Percentiles rank a stretch among this genome's conserved stretches.
Conservation (phyloP, 2,329 filamentous ascomycete species). For the Ceratocystis diversiconidia region DNA sequence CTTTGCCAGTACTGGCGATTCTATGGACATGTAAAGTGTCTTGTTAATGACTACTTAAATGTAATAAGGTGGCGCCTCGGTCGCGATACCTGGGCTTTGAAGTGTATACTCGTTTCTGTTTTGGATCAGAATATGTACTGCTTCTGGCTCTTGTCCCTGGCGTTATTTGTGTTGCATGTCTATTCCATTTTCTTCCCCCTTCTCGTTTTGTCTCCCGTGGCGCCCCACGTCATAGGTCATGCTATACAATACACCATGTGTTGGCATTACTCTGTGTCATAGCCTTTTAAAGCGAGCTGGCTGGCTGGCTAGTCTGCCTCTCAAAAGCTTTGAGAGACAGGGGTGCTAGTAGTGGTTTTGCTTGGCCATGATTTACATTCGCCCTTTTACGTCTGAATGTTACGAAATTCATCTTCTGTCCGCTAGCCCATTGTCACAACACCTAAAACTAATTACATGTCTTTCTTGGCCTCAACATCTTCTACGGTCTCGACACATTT, state of each 20-base stretch:
- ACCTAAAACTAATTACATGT: conserved; percentile 9
- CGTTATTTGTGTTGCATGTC: conserved; percentile 1
- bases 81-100: not conserved
- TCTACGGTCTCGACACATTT: not conserved
- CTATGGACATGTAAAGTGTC: conserved; percentile 47
- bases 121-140: not conserved
- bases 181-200: not conserved
- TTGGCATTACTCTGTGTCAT: not conserved
- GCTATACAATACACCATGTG: not conserved
- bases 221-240: not conserved
- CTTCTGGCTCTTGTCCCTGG: not conserved
- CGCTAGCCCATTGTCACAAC: conserved; percentile 7
- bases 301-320: not conserved
- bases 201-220: conserved; percentile 3
- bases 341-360: not conserved
- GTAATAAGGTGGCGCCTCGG: not conserved
- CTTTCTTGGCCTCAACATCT: not conserved
- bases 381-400: conserved; percentile 7
- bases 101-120: not conserved
- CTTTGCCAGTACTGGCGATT: conserved; percentile 62
- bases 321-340: conserved; percentile 1
- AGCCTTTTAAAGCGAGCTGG: not conserved
- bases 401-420: conserved; percentile 1
- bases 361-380: not conserved
- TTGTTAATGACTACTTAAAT: not conserved